These are phyloP conservation scores for Stygiomarasmius scandens DNA, from an alignment of 1,284 basidiomycete species.

Conservation along the genomic window DNA sequence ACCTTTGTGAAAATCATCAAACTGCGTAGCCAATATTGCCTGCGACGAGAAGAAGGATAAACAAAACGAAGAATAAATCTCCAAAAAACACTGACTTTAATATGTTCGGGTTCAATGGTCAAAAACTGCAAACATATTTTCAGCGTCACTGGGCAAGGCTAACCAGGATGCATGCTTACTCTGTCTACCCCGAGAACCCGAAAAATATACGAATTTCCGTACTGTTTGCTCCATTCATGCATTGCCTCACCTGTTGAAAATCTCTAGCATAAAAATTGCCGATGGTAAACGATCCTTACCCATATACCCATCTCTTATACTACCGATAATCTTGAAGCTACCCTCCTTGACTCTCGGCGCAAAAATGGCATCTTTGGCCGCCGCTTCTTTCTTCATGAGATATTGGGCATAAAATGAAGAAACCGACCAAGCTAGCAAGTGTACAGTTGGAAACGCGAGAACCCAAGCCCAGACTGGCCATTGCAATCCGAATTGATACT, in stretches of 20 bases:
- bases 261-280: neutral
- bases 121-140: constrained; percentile 7
- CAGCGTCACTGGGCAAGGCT: neutral
- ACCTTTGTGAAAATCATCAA: constrained; percentile 48
- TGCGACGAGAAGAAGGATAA: constrained; percentile 7
- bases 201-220: constrained; percentile 10
- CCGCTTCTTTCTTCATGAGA: constrained; percentile 1
- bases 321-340: constrained; percentile 4
- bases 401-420: neutral
- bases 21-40: constrained; percentile 40
- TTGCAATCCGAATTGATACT: neutral
- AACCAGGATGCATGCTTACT: constrained; percentile 8
- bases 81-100: constrained; percentile 13
- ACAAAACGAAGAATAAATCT: neutral
- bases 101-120: constrained; percentile 18
- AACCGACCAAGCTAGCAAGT: neutral
- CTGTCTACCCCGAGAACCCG: constrained; percentile 11
- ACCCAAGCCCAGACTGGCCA: neutral
- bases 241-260: constrained; percentile 13
- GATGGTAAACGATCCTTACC: neutral
- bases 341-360: constrained; percentile 8
- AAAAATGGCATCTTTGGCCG: constrained; percentile 6
- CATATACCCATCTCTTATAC: constrained; percentile 8
- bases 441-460: neutral
- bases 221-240: constrained; percentile 13